phyloP scores from a whole-genome alignment of 768 basidiomycete species.

The Auricularia sp. region DNA sequence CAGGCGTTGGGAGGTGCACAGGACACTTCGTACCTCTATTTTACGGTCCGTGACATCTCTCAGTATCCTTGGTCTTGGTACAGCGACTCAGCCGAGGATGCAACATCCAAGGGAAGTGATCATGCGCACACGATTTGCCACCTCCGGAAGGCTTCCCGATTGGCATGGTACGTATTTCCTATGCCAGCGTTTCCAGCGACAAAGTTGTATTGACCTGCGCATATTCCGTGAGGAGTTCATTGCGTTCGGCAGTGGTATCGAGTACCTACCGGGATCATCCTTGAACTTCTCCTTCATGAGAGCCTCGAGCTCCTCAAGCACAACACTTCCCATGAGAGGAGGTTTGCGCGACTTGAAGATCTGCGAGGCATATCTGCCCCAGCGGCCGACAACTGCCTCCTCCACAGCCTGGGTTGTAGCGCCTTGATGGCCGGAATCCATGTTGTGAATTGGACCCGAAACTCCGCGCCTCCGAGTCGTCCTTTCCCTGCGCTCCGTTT shows the following conservation, averaged over 20 bases:
- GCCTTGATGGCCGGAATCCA: background rate
- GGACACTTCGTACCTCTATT: background rate
- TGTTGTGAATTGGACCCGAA: background rate
- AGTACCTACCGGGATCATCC: background rate
- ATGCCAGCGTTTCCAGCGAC: background rate
- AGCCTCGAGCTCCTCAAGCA: background rate
- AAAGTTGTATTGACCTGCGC: background rate
- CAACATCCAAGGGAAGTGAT: too few species aligned
- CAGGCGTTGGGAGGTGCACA: background rate
- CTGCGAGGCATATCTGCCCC: background rate
- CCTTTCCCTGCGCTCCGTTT: background rate
- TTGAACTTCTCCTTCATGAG: background rate
- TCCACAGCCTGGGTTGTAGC: background rate
- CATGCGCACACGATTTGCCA: background rate
- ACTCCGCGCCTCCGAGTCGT: background rate
- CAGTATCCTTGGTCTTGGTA: slow-evolving; percentile 53
- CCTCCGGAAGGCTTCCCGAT: background rate
- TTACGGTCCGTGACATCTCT: slow-evolving; percentile 47
- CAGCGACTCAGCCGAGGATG: background rate
- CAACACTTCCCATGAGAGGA: background rate
- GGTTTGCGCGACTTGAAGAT: background rate
- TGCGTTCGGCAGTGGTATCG: background rate
- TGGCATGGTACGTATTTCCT: background rate
- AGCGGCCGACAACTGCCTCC: background rate
- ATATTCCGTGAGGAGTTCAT: too few species aligned